Evolutionary conservation across 257 asterid genomes (phyloP), one percentile per base, ranked within the genome.

Genomic region (Solanum infundibuliforme): DNA sequence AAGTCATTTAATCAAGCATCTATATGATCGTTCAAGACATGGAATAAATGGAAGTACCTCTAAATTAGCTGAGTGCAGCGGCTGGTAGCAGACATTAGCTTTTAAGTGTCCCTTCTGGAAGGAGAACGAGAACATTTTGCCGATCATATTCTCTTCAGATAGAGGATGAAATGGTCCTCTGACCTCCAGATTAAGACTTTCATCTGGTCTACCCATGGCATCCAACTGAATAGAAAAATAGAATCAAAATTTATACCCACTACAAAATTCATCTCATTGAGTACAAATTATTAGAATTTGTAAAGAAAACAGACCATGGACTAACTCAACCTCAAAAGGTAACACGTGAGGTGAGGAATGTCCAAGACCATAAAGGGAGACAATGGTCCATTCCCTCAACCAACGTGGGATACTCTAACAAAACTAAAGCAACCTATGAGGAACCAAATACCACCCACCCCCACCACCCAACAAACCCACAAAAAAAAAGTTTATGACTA

Each of bases 201-300:
- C 99, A 86, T 97, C 99, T 84, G 99, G 98, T 88, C 99, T 91
- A 39, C 99, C 99, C 71, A 94, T 95, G 91, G 99, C 95, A 89
- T 95, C 98, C 94, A 97, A 94, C 99, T 97, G 95, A 92, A 90
- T 79, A 87, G 84, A 87, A 90, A 90, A 86, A 38, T 48, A 48
- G 83, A 71, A 87, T 39, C 69, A 89, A 83, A 79, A 48, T 29
- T 29, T 27, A 79, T 27, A 27, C 85, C 55, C 55, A 79, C 66
- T 8, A 27, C 85, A 41, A 79, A 79, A 79, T 14, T 43, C 29
- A 29, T 9, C 69, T 82, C 65, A 82, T 34, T 52, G 52, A 27
- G 48, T 31, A 73, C 66, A 86, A 41, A 39, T 27, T 25, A 86
- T 46, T 58, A 71, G 83, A 71, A 72, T 23, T 46, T 31, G 48